Base-by-base conservation (phyloP, 768 basidiomycete species). In the Leucogyrophana mollusca region DNA sequence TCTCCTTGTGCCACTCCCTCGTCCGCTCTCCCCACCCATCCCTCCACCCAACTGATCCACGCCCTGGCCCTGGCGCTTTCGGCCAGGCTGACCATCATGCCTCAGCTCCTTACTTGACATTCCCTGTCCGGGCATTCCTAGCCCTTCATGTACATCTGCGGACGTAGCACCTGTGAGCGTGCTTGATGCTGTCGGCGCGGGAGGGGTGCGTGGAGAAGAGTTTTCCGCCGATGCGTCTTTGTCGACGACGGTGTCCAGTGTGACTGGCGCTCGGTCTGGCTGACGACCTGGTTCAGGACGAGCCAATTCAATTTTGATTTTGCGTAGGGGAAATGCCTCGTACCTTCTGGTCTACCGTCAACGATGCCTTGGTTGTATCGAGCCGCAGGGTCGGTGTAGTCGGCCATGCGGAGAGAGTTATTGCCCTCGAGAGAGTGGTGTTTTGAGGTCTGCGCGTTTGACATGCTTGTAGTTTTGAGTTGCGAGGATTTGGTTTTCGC, bases 51-150 rank as follows among this genome's bases (percentile, higher is more conserved):
- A 62, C 14, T 56, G 60, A 6, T 50, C 51, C 9, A 33, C 35
- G 11, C 64, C 62, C 25, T 49, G 53, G 30, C 45, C 46, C 13
- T 56, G 54, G 9, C 50, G 52, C 45, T 67, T 70, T 37, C 65
- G 58, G 16, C 62, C 58, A 34, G 53, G 46, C 24, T 56, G 54
- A 20, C 72, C 67, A 10, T 65, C 65, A 23, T 69, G 71, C 43
- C 63, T 64, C 34, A 54, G 16, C 49, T 73, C 70, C 34, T 55
- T 53, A 54, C 61, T 68, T 24, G 61, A 62, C 68, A 64, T 60
- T 14, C 66, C 70, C 14, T 57, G 51, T 6, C 38, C 47, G 11
- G 69, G 69, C 23, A 56, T 51, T 2, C 68, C 68, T 16, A 65
- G 37, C 10, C 63, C 64, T 25, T 16, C 2, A 45, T 69, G 38